Percentiles rank a stretch among this genome's conserved stretches.
phyloP scores from a whole-genome alignment of 345 rosid species.

The Barbarea vulgaris region DNA sequence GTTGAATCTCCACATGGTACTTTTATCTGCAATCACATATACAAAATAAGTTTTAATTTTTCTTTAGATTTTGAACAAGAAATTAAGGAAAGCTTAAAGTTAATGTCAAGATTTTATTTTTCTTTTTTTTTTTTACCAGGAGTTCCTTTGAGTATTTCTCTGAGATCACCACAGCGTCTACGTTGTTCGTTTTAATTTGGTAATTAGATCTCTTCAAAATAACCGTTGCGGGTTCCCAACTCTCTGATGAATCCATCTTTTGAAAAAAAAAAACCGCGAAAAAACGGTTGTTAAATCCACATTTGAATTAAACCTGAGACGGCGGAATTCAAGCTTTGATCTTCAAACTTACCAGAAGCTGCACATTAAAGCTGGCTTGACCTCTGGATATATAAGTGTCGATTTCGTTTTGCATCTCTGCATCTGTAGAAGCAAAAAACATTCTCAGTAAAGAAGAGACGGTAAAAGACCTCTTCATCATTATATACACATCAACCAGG shows the following conservation, averaged over 20 bases:
- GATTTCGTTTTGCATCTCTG: constrained; percentile 79
- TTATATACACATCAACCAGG: background rate
- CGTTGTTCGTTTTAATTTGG: constrained; percentile 60
- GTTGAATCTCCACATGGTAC: constrained; percentile 76
- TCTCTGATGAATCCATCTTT: constrained; percentile 72
- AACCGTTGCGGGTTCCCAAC: constrained; percentile 68
- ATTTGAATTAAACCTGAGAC: background rate
- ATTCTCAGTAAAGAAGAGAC: constrained; percentile 5
- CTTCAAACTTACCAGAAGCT: constrained; percentile 62
- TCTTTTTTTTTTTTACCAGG: constrained; percentile 38
- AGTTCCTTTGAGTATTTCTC: constrained; percentile 70
- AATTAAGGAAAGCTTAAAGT: background rate
- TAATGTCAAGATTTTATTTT: background rate
- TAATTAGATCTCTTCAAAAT: constrained; percentile 58
- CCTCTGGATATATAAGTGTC: constrained; percentile 60
- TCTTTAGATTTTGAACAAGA: background rate
- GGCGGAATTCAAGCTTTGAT: background rate
- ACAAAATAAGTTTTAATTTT: background rate
- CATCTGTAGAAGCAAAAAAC: constrained; percentile 50
- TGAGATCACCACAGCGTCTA: constrained; percentile 48
- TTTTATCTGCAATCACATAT: constrained; percentile 60
- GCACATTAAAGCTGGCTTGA: constrained; percentile 67
- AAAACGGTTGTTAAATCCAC: background rate
- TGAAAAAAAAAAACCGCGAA: background rate
- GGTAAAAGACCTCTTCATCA: background rate